Evolutionary conservation across 2,329 filamentous ascomycete species (phyloP), one percentile per base, ranked within the genome.

Genomic region (Neonectria neomacrospora): DNA sequence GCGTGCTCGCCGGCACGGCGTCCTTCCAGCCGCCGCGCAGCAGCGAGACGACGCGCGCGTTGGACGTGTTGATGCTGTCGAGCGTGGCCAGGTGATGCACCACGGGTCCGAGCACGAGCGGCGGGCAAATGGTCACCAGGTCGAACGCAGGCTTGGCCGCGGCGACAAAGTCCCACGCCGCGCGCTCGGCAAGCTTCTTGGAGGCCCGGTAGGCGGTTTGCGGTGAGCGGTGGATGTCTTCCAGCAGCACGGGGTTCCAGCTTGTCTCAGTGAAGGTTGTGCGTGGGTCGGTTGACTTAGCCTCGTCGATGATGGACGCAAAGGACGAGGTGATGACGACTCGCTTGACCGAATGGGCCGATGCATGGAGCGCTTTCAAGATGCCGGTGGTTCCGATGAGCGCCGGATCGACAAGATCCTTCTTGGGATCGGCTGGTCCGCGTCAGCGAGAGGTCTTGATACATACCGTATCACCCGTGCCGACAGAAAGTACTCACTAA

Each of bases 381-480:
- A 96, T 88, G 34, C 90, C 90, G 68, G 89, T 91, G 1, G 86
- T 88, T 65, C 86, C 88, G 57, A 83, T 78, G 48, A 88, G 78
- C 5, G 86, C 87, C 1, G 87, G 87, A 69, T 88, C 83, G 59
- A 89, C 76, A 30, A 90, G 80, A 61, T 88, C 86, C 55, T 76
- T 82, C 65, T 82, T 74, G 10, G 84, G 77, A 68, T 87, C 84
- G 50, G 76, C 79, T 80, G 62, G 30, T 23, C 26, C 30, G 42
- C 26, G 52, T 59, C 5, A 48, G 30, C 26, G 26, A 32, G 34
- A 2, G 6, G 26, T 50, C 26, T 51, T 14, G n/a, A 26, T 12
- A 26, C 18, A 20, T 23, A 16, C 14, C n/a, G 14, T 3, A 6
- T n/a, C 9, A n/a, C 23, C 5, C 12, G 10, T 16, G 20, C 12